Evolutionary conservation across 768 basidiomycete species (phyloP).

Genomic region (Xanthoconium stramineum): DNA sequence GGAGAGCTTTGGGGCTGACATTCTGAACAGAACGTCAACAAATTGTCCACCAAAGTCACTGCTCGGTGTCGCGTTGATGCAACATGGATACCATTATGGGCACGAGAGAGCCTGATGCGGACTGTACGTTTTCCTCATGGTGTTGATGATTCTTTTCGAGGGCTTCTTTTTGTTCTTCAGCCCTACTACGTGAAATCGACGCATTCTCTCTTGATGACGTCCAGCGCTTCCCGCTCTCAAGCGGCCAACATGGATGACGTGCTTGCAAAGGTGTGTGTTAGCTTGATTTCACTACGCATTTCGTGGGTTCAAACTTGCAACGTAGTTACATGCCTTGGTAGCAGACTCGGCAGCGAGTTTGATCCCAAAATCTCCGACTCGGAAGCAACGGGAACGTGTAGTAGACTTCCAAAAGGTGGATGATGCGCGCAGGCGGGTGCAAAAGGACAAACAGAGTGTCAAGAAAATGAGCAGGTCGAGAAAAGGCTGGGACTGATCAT

Average conservation of each 20-base stretch:
- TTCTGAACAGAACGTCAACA: constrained; percentile 73
- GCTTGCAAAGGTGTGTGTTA: constrained; percentile 51
- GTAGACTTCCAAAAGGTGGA: constrained; percentile 19
- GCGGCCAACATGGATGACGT: constrained; percentile 73
- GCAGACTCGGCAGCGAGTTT: constrained; percentile 19
- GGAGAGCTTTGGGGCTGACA: neutral
- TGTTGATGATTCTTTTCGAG: neutral
- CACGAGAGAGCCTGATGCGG: constrained; percentile 41
- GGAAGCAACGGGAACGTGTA: constrained; percentile 27
- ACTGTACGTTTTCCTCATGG: constrained; percentile 40
- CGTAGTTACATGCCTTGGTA: constrained; percentile 28
- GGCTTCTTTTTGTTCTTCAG: constrained; percentile 34
- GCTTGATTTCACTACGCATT: neutral
- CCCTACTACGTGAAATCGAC: constrained; percentile 66
- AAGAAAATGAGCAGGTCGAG: constrained; percentile 26
- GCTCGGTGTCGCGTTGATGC: constrained; percentile 56
- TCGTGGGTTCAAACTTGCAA: neutral
- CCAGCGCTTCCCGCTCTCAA: constrained; percentile 71
- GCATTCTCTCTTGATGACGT: constrained; percentile 65
- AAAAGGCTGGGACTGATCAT: constrained; percentile 26
- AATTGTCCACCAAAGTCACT: constrained; percentile 81
- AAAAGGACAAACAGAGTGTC: constrained; percentile 26
- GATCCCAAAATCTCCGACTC: constrained; percentile 23
- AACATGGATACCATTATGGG: constrained; percentile 72
- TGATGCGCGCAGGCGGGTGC: constrained; percentile 18